Conservation (phyloP, 2,329 filamentous ascomycete genomes). For the Aspergillus fumigatus region DNA sequence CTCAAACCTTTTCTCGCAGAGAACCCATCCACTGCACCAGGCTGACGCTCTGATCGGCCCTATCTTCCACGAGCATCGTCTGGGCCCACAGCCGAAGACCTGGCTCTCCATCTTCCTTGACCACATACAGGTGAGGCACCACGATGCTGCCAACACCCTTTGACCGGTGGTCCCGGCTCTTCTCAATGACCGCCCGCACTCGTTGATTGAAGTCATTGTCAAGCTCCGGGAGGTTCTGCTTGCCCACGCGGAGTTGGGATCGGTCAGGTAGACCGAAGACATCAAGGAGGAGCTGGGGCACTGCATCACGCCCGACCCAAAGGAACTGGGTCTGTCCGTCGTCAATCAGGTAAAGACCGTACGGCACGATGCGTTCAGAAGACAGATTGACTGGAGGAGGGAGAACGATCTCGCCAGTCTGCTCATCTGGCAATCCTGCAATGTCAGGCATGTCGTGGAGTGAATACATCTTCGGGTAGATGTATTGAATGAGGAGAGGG, state of each 20-base stretch:
- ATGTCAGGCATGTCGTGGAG: conserved; percentile 95
- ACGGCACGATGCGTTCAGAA: conserved; percentile 79
- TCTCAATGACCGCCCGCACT: conserved; percentile 82
- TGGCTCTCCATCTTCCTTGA: conserved; percentile 93
- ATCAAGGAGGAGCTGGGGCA: conserved; percentile 80
- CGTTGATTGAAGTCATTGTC: conserved; percentile 97
- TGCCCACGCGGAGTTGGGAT: conserved; percentile 82
- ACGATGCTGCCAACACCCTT: conserved; percentile 88
- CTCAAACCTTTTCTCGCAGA: conserved; percentile 85
- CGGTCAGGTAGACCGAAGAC: conserved; percentile 87
- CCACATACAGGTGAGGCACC: conserved; percentile 88
- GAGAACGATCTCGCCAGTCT: conserved; percentile 83
- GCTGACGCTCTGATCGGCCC: conserved; percentile 89
- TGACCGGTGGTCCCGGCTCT: conserved; percentile 81
- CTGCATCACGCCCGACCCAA: conserved; percentile 90
- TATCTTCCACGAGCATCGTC: conserved; percentile 89
- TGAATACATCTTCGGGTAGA: conserved; percentile 79
- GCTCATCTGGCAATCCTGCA: conserved; percentile 76
- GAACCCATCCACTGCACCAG: conserved; percentile 89
- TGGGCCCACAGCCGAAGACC: conserved; percentile 95
- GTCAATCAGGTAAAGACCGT: conserved; percentile 92
- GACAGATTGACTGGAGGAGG: conserved; percentile 81
- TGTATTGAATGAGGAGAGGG: conserved; percentile 87
- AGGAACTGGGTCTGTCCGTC: conserved; percentile 97
- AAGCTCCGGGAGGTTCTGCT: conserved; percentile 77